Evolutionary conservation across 495 filamentous ascomycete genomes (phyloP), one percentile per base, ranked within the genome.

Genomic region (Hypoxylon intermedium): DNA sequence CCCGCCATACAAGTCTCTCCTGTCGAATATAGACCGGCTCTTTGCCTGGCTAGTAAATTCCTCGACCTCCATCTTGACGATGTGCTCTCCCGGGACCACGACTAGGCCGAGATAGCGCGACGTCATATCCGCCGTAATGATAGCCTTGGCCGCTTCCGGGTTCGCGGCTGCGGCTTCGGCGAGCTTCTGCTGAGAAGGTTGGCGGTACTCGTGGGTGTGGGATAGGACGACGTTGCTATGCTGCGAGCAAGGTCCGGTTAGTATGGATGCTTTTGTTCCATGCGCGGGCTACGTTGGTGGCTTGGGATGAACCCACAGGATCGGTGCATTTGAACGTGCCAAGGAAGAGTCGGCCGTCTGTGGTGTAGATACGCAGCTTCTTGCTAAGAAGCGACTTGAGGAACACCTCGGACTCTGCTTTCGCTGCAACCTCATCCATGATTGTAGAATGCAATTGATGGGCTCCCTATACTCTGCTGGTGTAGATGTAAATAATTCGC

Each of bases 241-340:
- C 77, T 80, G 21, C 23, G n/a, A 19, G 46, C 6, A 40, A 3
- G 33, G 16, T 36, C n/a, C 7, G 24, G 33, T 49, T 18, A 47
- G 36, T 11, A 41, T 5, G 23, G 0, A 23, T 37, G 6, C 4
- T 15, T 34, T 0, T 21, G 23, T 16, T 40, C 31, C 19, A 24
- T 16, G n/a, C 2, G 18, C 13, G 4, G 49, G 13, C 15, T 21
- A 28, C 16, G 18, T 46, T 34, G 13, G 45, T 11, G 23, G 40
- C 7, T 3, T 26, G 26, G 1, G 44, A n/a, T 21, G 5, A 26
- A 76, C 79, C 38, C 64, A 96, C 94, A 45, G 89, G 86, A 77
- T 98, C 94, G 16, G 92, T 96, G 74, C 95, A 98, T 74, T 93
- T 97, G 76, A 98, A 89, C 53, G 83, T 78, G 28, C 94, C 94